Evolutionary conservation across 2,329 filamentous ascomycete species (phyloP), one percentile per base, ranked within the genome.

Genomic region (Coniochaeta hoffmannii): DNA sequence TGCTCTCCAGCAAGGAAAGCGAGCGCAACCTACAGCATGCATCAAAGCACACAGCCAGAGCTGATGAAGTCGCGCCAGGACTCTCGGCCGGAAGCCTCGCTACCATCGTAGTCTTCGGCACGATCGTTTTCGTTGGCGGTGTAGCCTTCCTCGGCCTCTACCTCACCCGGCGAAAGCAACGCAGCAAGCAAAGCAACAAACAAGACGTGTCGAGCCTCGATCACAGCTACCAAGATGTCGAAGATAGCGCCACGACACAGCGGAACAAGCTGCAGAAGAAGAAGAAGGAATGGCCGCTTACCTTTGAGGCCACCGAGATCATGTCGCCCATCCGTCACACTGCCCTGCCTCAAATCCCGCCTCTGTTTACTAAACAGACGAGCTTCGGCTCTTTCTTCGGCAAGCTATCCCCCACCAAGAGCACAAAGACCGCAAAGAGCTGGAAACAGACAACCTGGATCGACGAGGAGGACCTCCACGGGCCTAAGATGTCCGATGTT

Each of bases 391-490:
- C 41, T 9, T 53, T 57, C 50, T 35, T 50, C 26, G 31, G 26
- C 17, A 32, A 26, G 8, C 17, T n/a, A 17, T 32, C 31, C n/a
- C 50, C 50, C 4, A 31, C 50, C 50, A 53, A 35, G 50, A 28
- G 22, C 31, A n/a, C 19, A 2, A 28, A 31, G 31, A 53, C 49
- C 26, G 7, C 26, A 22, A 51, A 34, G 49, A 53, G 31, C 50
- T 51, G 31, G 28, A 35, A 31, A 34, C 31, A 38, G 62, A 64
- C 59, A 10, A 73, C 71, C 17, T 80, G 76, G 76, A 74, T 78
- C 28, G 76, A 79, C 56, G 78, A 78, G 59, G 76, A 81, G 52
- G 72, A 71, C 54, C 66, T 77, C n/a, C 76, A 79, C 56, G 76
- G 77, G 4, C 76, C 76, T 10, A 69, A 66, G 59, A 63, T 77